Percentiles rank a stretch among this genome's conserved stretches.
phyloP scores from a whole-genome alignment of 2,329 filamentous ascomycete genomes.

The Dactylellina sp. region DNA sequence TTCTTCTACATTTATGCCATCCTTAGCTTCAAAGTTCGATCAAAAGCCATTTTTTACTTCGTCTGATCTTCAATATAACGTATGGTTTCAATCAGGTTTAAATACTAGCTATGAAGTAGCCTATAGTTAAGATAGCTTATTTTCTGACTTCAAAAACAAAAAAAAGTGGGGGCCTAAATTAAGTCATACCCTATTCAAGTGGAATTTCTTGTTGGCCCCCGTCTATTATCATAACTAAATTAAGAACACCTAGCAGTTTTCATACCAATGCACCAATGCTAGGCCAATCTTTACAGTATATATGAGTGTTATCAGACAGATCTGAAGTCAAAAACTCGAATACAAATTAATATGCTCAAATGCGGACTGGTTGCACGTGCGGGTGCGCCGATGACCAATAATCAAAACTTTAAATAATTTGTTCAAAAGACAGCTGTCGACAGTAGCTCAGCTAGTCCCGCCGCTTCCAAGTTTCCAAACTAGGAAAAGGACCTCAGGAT shows the following conservation, averaged over 20 bases:
- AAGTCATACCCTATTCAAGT: too few relatives aligned
- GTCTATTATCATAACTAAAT: slow-evolving; percentile 1
- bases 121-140: too few relatives aligned
- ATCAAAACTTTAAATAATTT: neutral
- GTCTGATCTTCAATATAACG: too few relatives aligned
- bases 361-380: slow-evolving; percentile 7
- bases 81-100: too few relatives aligned
- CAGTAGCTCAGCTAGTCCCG: neutral
- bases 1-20: too few relatives aligned
- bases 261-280: neutral
- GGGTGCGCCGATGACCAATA: slow-evolving; percentile 9
- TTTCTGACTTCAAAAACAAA: too few relatives aligned
- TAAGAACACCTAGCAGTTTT: neutral
- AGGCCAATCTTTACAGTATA: slow-evolving; percentile 2
- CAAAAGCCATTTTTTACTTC: too few relatives aligned
- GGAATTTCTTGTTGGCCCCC: neutral
- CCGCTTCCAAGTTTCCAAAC: neutral
- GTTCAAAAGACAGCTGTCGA: too few relatives aligned
- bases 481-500: too few relatives aligned
- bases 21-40: too few relatives aligned
- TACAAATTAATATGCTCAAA: slow-evolving; percentile 15
- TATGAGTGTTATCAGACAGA: slow-evolving; percentile 3
- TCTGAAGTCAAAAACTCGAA: slow-evolving; percentile 1
- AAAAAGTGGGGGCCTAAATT: too few relatives aligned
- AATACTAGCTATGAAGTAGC: too few relatives aligned